A percentile compares a stretch with the other conserved stretches of the same genome.
phyloP scores from a whole-genome alignment of 2,329 filamentous ascomycete species.

The Zymoseptoria tritici region DNA sequence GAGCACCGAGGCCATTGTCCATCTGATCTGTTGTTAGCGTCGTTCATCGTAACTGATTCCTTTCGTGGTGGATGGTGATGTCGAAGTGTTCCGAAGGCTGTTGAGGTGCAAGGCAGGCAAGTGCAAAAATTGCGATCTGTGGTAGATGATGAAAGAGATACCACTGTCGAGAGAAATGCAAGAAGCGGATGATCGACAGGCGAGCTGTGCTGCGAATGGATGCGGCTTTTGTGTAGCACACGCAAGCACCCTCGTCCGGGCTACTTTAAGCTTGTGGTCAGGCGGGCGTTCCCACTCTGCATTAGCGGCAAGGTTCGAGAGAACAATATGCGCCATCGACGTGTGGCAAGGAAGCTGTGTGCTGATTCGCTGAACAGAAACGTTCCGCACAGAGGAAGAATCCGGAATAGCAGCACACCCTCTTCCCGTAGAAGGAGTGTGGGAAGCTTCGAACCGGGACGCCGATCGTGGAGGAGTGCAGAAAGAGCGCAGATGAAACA shows the following conservation, averaged over 20 bases:
- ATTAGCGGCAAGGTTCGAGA: slow-evolving; percentile 22
- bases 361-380: slow-evolving; percentile 13
- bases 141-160: slow-evolving; percentile 1
- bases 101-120: slow-evolving; percentile 5
- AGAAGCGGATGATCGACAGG: slow-evolving; percentile 17
- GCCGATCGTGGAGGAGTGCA: slow-evolving; percentile 6
- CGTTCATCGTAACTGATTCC: slow-evolving; percentile 1
- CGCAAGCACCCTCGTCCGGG: slow-evolving; percentile 20
- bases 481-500: slow-evolving; percentile 39
- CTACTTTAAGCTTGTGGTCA: slow-evolving; percentile 25
- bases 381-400: slow-evolving; percentile 6
- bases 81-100: neutral
- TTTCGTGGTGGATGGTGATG: neutral
- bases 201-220: slow-evolving; percentile 16
- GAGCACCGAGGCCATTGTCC: slow-evolving; percentile 84
- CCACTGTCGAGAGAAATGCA: neutral
- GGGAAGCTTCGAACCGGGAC: slow-evolving; percentile 6
- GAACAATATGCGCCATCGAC: slow-evolving; percentile 16
- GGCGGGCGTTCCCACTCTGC: slow-evolving; percentile 25
- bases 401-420: slow-evolving; percentile 20
- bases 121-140: slow-evolving; percentile 5
- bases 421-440: slow-evolving; percentile 9
- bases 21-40: slow-evolving; percentile 54
- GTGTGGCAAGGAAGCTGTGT: slow-evolving; percentile 18
- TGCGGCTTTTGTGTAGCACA: slow-evolving; percentile 15